These are phyloP conservation scores for Coemansia sp. DNA, from an alignment of 192 early-diverging fungal genomes.

Conservation along the genomic window DNA sequence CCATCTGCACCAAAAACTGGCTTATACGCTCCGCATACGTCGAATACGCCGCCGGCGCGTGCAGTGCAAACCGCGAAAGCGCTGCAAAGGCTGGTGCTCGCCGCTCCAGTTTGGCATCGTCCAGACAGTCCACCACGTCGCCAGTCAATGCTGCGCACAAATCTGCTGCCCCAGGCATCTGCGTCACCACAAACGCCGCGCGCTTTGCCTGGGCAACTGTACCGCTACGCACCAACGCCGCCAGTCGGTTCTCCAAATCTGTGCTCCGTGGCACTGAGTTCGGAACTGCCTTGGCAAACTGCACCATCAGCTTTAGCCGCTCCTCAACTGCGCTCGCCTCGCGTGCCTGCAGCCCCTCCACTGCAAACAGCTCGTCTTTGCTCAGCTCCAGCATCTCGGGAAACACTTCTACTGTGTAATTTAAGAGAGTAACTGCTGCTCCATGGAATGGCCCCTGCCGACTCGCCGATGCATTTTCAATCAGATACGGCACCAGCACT, in stretches of 20 bases:
- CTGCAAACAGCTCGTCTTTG: constrained; percentile 36
- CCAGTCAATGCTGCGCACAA: constrained; percentile 58
- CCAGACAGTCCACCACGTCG: constrained; percentile 36
- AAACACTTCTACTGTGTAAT: constrained; percentile 34
- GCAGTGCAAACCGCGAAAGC: constrained; percentile 63
- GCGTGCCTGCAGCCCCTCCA: constrained; percentile 23
- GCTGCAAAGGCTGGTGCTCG: constrained; percentile 53
- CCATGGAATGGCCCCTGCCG: constrained; percentile 11
- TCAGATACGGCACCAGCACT: constrained; percentile 57
- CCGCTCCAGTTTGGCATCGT: constrained; percentile 27
- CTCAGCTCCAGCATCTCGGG: constrained; percentile 44
- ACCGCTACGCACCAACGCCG: constrained; percentile 57
- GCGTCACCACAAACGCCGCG: constrained; percentile 70
- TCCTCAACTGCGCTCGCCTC: constrained; percentile 20
- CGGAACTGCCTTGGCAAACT: constrained; percentile 70
- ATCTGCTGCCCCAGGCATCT: constrained; percentile 52
- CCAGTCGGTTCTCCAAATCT: constrained; percentile 48
- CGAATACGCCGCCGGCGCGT: constrained; percentile 60
- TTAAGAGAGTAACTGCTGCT: constrained; percentile 29
- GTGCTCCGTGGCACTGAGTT: constrained; percentile 40
- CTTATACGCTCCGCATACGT: constrained; percentile 51
- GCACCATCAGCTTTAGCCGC: constrained; percentile 58
- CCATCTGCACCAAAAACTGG: constrained; percentile 62
- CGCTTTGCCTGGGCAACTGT: constrained; percentile 65
- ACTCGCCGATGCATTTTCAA: constrained; percentile 55